Evolutionary conservation across 192 early-diverging fungal species (phyloP), one percentile per base, ranked within the genome.

Genomic region (Diversispora epigaea): DNA sequence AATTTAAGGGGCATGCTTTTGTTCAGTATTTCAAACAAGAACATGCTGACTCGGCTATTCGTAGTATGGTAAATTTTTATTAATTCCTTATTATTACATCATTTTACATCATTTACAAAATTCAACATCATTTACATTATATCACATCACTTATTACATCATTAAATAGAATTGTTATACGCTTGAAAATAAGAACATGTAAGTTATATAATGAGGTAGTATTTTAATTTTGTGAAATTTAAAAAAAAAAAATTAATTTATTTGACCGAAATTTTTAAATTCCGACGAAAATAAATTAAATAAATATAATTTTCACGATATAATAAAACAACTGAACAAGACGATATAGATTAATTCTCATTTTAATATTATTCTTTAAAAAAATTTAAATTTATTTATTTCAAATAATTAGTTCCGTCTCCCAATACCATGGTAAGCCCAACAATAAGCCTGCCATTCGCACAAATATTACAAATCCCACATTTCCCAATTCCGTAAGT

Each of bases 21-120:
- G 60, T 85, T 41, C 81, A 83, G 50, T 85, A 71, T 62, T 83
- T 83, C 63, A 71, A 49, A 17, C 43, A 72, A 22, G 65, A 73
- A 12, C 56, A 80, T 67, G 78, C 74, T 17, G 65, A 77, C 5
- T 14, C 68, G 22, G 84, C 84, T 44, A 17, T 77, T 9, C 14
- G 39, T 3, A 45, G 5, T 41, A 72, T 81, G 84, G 83, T 84
- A 79, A 79, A 32, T 49, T n/a, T 8, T 17, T 6, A 40, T 9
- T 62, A 32, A 7, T 39, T 67, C n/a, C 4, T 52, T 15, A n/a
- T 21, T 14, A 22, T n/a, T 39, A 40, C 12, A 25, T 21, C n/a
- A 1, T n/a, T n/a, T n/a, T n/a, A n/a, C n/a, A n/a, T n/a, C n/a
- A n/a, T n/a, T n/a, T n/a, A n/a, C n/a, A n/a, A n/a, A n/a, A n/a